Evolutionary conservation across 345 rosid genomes (phyloP).

Genomic region (Isatis tinctoria): DNA sequence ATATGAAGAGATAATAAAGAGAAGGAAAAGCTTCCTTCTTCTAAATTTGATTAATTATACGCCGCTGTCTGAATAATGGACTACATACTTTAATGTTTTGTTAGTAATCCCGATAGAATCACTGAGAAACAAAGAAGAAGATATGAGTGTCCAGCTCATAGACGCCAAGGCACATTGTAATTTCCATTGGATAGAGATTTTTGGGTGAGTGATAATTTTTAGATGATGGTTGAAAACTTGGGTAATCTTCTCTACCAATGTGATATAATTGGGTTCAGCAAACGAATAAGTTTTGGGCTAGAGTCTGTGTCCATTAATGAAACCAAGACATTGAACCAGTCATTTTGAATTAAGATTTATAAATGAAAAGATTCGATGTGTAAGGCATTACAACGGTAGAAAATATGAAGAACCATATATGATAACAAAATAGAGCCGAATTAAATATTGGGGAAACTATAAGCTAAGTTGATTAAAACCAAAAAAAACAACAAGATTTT

Average conservation of each 20-base stretch:
- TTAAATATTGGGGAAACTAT: slow-evolving; percentile 4
- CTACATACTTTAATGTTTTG: slow-evolving; percentile 14
- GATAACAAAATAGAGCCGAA: not conserved
- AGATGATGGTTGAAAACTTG: slow-evolving; percentile 1
- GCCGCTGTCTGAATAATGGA: slow-evolving; percentile 31
- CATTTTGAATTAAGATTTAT: not conserved
- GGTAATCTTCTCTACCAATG: not conserved
- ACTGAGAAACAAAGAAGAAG: slow-evolving; percentile 21
- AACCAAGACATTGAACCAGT: not conserved
- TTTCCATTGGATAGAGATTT: not conserved
- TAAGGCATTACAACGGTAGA: slow-evolving; percentile 25
- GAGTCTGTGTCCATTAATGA: no score
- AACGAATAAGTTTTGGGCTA: not conserved
- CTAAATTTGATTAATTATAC: not conserved
- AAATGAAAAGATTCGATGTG: slow-evolving; percentile 24
- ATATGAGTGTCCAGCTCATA: not conserved
- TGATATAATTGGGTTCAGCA: not conserved
- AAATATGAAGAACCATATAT: slow-evolving; percentile 13
- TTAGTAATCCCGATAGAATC: slow-evolving; percentile 1
- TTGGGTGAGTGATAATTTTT: not conserved
- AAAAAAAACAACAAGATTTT: slow-evolving; percentile 6
- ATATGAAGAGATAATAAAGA: no score
- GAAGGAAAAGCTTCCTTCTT: no score
- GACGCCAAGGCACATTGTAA: slow-evolving; percentile 5
- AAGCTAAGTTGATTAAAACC: not conserved